A percentile compares a stretch with the other conserved stretches of the same genome.
These are phyloP conservation scores for Lathyrus tuberosus DNA, from an alignment of 306 rosid genomes.

Conservation along the genomic window DNA sequence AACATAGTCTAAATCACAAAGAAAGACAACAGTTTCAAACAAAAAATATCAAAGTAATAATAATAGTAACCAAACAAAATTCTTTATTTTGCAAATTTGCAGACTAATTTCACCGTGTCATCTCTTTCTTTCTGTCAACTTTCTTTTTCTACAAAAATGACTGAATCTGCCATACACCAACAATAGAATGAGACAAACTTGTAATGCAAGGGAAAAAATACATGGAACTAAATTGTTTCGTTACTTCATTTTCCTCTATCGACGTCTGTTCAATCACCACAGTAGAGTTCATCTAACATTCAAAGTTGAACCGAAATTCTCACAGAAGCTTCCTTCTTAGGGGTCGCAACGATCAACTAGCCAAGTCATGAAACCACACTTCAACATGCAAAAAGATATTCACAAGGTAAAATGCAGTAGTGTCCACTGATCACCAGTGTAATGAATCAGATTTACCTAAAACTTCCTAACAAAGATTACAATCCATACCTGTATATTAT, in stretches of 20 bases:
- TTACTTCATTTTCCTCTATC: slow-evolving; percentile 28
- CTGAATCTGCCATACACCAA: slow-evolving; percentile 31
- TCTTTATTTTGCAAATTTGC: slow-evolving; percentile 37
- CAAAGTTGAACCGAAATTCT: slow-evolving; percentile 38
- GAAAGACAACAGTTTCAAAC: slow-evolving; percentile 20
- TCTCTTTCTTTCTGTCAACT: slow-evolving; percentile 31
- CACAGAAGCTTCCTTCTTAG: slow-evolving; percentile 34
- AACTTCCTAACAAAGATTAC: slow-evolving; percentile 3
- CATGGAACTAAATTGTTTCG: slow-evolving; percentile 11
- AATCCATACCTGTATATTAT: slow-evolving; percentile 55
- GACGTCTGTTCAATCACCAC: slow-evolving; percentile 34
- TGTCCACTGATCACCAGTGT: too few relatives aligned
- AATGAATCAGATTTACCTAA: too few relatives aligned
- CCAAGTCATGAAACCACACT: slow-evolving; percentile 34
- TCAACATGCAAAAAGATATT: not conserved
- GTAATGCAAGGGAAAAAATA: slow-evolving; percentile 35
- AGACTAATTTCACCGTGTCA: slow-evolving; percentile 38
- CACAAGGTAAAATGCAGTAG: slow-evolving; percentile 15
- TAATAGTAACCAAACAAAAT: slow-evolving; percentile 41
- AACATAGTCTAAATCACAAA: not conserved
- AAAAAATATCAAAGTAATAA: slow-evolving; percentile 34
- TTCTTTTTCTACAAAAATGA: slow-evolving; percentile 43
- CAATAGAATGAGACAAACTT: slow-evolving; percentile 36
- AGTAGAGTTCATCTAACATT: slow-evolving; percentile 49
- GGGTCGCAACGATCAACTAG: slow-evolving; percentile 17